Evolutionary conservation across 306 rosid genomes (phyloP).

Genomic region (Begonia loranthoides): DNA sequence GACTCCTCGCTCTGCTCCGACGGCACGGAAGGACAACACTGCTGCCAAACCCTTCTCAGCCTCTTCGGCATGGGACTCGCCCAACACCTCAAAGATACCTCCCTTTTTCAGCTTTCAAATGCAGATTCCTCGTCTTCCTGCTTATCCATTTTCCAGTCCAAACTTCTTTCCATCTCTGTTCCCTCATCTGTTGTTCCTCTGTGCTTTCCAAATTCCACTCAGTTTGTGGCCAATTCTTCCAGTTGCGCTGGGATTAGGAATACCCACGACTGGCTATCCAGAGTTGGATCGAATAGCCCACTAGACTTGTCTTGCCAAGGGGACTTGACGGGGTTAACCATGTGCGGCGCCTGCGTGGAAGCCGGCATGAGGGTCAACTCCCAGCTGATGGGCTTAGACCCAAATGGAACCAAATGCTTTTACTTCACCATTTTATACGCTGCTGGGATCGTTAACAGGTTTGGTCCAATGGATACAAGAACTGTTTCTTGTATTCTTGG

Average conservation of each 20-base stretch:
- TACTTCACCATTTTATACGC: slow-evolving; percentile 37
- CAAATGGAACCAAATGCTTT: slow-evolving; percentile 34
- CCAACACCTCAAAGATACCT: slow-evolving; percentile 43
- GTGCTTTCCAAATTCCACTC: slow-evolving; percentile 36
- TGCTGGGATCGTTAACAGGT: slow-evolving; percentile 39
- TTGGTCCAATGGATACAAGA: slow-evolving; percentile 42
- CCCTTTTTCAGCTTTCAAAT: slow-evolving; percentile 36
- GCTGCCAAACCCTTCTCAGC: slow-evolving; percentile 58
- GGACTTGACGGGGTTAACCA: slow-evolving; percentile 19
- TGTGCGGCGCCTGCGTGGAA: slow-evolving; percentile 30
- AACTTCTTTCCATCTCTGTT: slow-evolving; percentile 24
- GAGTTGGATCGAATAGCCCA: slow-evolving; percentile 15
- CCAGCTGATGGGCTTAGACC: slow-evolving; percentile 11
- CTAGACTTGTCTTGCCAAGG: slow-evolving; percentile 39
- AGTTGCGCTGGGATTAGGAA: slow-evolving; percentile 51
- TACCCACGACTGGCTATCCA: slow-evolving; percentile 30
- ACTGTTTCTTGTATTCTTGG: slow-evolving; percentile 46
- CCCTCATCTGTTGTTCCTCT: slow-evolving; percentile 17
- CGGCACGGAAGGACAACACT: slow-evolving; percentile 16
- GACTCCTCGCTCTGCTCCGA: slow-evolving; percentile 39
- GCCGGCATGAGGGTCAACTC: slow-evolving; percentile 34
- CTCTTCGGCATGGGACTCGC: slow-evolving; percentile 53
- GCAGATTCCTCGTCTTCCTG: slow-evolving; percentile 35
- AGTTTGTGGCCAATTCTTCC: slow-evolving; percentile 31
- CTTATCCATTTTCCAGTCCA: slow-evolving; percentile 26